A percentile compares a stretch with the other conserved stretches of the same genome.
Conservation (phyloP, 495 filamentous ascomycete species). For the Aspergillus biplanus region DNA sequence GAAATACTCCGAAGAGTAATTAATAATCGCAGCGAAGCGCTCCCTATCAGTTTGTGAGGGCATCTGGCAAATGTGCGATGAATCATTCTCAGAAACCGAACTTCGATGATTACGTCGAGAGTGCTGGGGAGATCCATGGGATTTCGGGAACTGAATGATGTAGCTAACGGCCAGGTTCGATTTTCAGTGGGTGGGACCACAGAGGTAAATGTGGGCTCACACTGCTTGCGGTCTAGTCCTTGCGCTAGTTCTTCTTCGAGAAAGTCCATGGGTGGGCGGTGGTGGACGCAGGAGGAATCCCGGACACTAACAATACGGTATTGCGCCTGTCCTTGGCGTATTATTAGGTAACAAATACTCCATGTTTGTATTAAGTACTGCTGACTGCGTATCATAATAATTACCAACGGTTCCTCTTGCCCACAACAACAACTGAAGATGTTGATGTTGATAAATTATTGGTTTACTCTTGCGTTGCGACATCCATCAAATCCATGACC, state of each 20-base stretch:
- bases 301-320: slow-evolving; percentile 6
- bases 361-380: neutral
- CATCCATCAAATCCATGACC: no score
- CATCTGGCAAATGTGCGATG: neutral
- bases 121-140: slow-evolving; percentile 14
- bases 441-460: no score
- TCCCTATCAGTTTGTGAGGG: no score
- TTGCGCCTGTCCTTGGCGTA: slow-evolving; percentile 6
- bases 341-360: slow-evolving; percentile 22
- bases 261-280: slow-evolving; percentile 6
- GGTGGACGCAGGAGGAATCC: neutral
- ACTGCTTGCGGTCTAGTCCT: slow-evolving; percentile 25
- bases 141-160: slow-evolving; percentile 13
- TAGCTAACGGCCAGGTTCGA: slow-evolving; percentile 6
- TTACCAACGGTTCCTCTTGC: neutral
- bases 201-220: slow-evolving; percentile 13
- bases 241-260: slow-evolving; percentile 19
- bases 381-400: neutral
- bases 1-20: no score
- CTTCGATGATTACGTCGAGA: slow-evolving; percentile 16
- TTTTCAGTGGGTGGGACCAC: slow-evolving; percentile 20
- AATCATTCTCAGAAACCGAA: neutral
- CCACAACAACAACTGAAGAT: no score
- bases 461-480: no score
- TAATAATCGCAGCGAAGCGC: no score